Conservation (phyloP, 345 rosid species). For the Arabidopsis suecica region DNA sequence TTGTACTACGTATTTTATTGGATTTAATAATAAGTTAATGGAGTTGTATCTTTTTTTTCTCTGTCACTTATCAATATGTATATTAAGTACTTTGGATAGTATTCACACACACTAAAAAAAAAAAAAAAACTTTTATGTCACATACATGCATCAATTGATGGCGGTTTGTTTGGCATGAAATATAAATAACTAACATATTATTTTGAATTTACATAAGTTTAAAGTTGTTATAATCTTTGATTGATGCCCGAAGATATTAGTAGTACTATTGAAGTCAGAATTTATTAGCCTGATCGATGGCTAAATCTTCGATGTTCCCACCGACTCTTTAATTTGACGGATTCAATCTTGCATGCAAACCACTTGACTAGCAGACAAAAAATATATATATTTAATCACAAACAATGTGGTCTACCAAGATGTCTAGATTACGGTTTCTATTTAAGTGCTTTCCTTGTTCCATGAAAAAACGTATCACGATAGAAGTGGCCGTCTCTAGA, state of each 20-base stretch:
- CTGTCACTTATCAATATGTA: background rate
- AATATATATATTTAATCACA: background rate
- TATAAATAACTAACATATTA: too few species aligned
- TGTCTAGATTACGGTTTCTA: conserved; percentile 30
- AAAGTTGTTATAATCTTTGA: background rate
- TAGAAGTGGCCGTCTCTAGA: background rate
- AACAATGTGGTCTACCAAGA: conserved; percentile 27
- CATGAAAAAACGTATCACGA: conserved; percentile 16
- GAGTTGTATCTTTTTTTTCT: background rate
- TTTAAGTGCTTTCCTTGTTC: background rate
- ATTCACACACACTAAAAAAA: background rate
- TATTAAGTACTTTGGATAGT: background rate
- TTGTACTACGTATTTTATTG: background rate
- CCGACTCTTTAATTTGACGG: background rate
- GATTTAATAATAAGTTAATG: background rate
- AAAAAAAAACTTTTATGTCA: too few species aligned
- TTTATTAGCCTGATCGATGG: background rate
- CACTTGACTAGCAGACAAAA: conserved; percentile 17
- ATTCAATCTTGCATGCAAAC: background rate
- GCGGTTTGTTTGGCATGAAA: background rate
- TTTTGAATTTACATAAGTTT: background rate
- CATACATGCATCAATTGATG: background rate
- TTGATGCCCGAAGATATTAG: too few species aligned
- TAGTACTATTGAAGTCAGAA: too few species aligned
- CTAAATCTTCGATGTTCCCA: background rate